Evolutionary conservation across 1,284 basidiomycete genomes (phyloP).

Genomic region (Porodaedalea pini): DNA sequence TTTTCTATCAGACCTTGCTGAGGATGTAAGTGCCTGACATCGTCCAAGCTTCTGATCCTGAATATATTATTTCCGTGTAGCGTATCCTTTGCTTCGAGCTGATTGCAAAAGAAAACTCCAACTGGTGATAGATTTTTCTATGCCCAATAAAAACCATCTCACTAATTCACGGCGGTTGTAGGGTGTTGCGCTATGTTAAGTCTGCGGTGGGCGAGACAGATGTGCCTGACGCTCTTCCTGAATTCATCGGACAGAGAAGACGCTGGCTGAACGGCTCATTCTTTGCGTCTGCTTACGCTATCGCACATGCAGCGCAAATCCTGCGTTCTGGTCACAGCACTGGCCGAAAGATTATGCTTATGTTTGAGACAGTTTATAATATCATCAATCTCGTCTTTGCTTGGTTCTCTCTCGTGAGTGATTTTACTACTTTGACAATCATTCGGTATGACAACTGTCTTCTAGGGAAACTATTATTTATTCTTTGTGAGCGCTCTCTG

Average conservation of each 20-base stretch:
- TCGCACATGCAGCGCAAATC: conserved; percentile 83
- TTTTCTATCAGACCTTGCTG: conserved; percentile 62
- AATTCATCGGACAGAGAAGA: conserved; percentile 92
- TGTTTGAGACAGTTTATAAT: conserved; percentile 85
- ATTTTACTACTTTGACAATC: not conserved
- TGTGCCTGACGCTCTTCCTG: conserved; percentile 89
- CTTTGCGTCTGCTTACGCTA: conserved; percentile 87
- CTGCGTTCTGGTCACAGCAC: conserved; percentile 81
- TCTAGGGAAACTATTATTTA: conserved; percentile 88
- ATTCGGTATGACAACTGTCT: not conserved
- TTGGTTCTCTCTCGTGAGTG: conserved; percentile 86
- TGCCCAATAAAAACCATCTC: conserved; percentile 4
- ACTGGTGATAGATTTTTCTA: conserved; percentile 52
- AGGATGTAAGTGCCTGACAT: conserved; percentile 56
- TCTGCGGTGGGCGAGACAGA: conserved; percentile 95
- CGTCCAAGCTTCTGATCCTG: not conserved
- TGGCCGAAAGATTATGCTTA: conserved; percentile 69
- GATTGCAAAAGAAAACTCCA: conserved; percentile 84
- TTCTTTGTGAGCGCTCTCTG: conserved; percentile 74
- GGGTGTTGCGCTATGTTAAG: conserved; percentile 96
- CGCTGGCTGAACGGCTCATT: conserved; percentile 95
- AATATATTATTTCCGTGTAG: conserved; percentile 36
- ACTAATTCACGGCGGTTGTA: conserved; percentile 27
- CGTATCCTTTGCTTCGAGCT: conserved; percentile 97
- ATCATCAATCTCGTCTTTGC: conserved; percentile 85